Evolutionary conservation across 768 basidiomycete species (phyloP), one percentile per base, ranked within the genome.

Genomic region (Trametopsis cervina): DNA sequence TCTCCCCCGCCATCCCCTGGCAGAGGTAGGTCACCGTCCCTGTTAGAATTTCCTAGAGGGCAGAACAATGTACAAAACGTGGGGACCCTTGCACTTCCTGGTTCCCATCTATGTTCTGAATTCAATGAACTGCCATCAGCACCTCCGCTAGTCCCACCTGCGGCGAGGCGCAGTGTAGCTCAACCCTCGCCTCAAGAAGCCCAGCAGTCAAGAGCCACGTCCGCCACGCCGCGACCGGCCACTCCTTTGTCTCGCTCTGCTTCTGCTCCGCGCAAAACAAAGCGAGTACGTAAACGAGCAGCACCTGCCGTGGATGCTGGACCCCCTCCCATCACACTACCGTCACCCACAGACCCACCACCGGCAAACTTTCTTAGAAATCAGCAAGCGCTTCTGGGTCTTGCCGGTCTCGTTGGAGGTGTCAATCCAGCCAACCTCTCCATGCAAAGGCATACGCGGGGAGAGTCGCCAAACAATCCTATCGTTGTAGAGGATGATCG

Each of bases 31-130:
- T 83, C 81, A 69, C 77, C 77, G 55, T 78, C 78, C 51, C 78
- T 77, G 54, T 67, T 81, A 63, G 81, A 81, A 44, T 70, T 85
- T 41, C 80, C 82, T 58, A 69, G 73, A 58, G 64, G 66, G 52
- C 52, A 62, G 53, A 58, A 64, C 66, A 66, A 70, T 67, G 69
- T 74, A 81, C 76, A 85, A 85, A 89, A 90, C 78, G 88, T 90
- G 87, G 87, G 86, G 87, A 84, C 87, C 85, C 89, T 89, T 89
- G 88, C 88, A 89, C 88, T 89, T 87, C 85, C 85, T 89, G 88
- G 87, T 80, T 86, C 85, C 86, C 87, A 85, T 73, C 75, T 71
- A 67, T 74, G 72, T 85, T 85, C 85, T 89, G 29, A 33, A 33
- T 15, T 33, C 29, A 33, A 15, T 33, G 84, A 89, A 89, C 75